Evolutionary conservation across 148 eudicot genomes (phyloP).

Genomic region (Salicornia ramosissima): DNA sequence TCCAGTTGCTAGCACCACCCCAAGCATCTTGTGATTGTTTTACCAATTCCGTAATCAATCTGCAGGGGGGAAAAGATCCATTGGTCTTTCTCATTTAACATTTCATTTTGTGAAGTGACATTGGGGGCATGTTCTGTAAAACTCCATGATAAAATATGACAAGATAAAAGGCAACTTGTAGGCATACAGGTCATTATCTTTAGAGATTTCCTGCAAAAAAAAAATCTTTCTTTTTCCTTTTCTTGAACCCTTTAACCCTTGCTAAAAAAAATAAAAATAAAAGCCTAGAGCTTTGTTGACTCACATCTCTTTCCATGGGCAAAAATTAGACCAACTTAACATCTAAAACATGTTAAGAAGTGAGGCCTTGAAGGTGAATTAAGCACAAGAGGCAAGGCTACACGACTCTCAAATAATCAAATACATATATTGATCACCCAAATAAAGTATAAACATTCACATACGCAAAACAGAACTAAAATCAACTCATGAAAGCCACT

Average conservation of each 20-base stretch:
- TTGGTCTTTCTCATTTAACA: constrained; percentile 1
- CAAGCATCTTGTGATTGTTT: constrained; percentile 68
- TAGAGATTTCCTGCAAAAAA: not conserved
- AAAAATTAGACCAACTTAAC: not conserved
- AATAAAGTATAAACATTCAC: too few relatives aligned
- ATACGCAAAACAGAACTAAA: not conserved
- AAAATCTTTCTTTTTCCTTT: not conserved
- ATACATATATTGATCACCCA: not conserved
- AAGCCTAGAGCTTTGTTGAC: too few relatives aligned
- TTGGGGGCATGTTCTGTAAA: not conserved
- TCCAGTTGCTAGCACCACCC: constrained; percentile 68
- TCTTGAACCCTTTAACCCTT: not conserved
- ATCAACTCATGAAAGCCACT: too few relatives aligned
- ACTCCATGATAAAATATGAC: not conserved
- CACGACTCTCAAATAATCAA: not conserved
- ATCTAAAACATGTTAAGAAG: too few relatives aligned
- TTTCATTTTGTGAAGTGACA: not conserved
- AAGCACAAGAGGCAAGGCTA: not conserved
- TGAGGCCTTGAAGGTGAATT: not conserved
- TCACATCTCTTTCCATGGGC: not conserved
- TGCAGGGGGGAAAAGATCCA: constrained; percentile 22
- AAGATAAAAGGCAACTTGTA: not conserved
- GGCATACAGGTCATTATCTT: not conserved
- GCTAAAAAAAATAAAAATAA: too few relatives aligned
- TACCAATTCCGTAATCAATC: constrained; percentile 67